phyloP scores from a whole-genome alignment of 1,139 yeast genomes.

The Saccharomycopsis hybrid region DNA sequence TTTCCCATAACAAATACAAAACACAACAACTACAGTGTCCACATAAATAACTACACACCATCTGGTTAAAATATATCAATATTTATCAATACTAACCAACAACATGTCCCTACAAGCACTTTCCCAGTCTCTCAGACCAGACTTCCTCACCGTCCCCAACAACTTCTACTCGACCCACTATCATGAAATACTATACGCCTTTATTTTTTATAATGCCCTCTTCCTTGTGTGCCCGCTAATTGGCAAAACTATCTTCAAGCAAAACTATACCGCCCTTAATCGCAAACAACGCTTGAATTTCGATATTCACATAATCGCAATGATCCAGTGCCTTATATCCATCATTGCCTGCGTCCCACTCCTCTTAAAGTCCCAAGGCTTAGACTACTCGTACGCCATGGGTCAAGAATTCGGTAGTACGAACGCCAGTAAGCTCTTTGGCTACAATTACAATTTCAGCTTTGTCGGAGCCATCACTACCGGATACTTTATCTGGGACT shows the following conservation, averaged over 20 bases:
- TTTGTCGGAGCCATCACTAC: constrained; percentile 64
- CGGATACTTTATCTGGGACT: constrained; percentile 92
- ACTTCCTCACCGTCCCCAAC: background rate
- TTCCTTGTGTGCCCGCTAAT: constrained; percentile 39
- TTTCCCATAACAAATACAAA: too few relatives aligned
- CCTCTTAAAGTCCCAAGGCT: constrained; percentile 34
- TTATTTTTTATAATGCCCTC: constrained; percentile 39
- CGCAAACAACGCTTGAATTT: constrained; percentile 52
- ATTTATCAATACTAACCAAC: too few relatives aligned
- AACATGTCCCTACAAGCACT: too few relatives aligned
- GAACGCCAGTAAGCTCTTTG: constrained; percentile 40
- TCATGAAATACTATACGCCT: constrained; percentile 46
- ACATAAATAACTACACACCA: too few relatives aligned
- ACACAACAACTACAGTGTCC: too few relatives aligned
- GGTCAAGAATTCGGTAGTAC: too few relatives aligned
- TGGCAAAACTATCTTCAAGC: constrained; percentile 41
- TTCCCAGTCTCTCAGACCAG: too few relatives aligned
- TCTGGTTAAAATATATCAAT: too few relatives aligned
- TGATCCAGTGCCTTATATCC: constrained; percentile 68
- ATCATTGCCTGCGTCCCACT: constrained; percentile 49
- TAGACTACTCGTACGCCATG: too few relatives aligned
- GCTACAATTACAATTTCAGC: constrained; percentile 70
- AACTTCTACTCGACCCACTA: constrained; percentile 30
- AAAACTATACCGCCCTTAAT: constrained; percentile 42
- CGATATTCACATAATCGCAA: constrained; percentile 85